These are phyloP conservation scores for Gyromitra esculenta DNA, from an alignment of 2,329 filamentous ascomycete genomes.

Conservation along the genomic window DNA sequence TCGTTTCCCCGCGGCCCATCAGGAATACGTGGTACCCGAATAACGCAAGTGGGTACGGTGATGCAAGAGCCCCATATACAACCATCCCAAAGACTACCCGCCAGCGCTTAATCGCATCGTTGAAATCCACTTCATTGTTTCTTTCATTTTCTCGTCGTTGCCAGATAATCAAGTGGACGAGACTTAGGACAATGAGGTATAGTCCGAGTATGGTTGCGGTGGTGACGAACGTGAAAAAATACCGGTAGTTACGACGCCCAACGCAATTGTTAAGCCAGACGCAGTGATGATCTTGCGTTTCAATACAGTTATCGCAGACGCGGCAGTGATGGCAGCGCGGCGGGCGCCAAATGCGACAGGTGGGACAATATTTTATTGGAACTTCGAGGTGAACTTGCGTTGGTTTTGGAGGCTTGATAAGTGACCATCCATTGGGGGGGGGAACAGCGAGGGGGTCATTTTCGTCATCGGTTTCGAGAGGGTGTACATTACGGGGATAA, in stretches of 20 bases:
- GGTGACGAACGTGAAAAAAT: slow-evolving; percentile 92
- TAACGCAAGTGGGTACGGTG: slow-evolving; percentile 83
- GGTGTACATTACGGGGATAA: slow-evolving; percentile 88
- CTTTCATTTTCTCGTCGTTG: slow-evolving; percentile 60
- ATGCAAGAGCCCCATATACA: slow-evolving; percentile 78
- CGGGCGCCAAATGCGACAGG: slow-evolving; percentile 96
- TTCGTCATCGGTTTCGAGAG: slow-evolving; percentile 67
- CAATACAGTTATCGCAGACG: slow-evolving; percentile 94
- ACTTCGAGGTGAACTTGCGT: slow-evolving; percentile 88
- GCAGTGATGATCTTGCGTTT: slow-evolving; percentile 97
- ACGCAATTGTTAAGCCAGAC: slow-evolving; percentile 99
- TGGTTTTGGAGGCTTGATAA: slow-evolving; percentile 81
- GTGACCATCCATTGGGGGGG: slow-evolving; percentile 90
- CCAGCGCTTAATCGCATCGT: slow-evolving; percentile 73
- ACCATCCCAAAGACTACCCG: slow-evolving; percentile 87
- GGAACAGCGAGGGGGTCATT: slow-evolving; percentile 85
- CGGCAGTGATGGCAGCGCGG: slow-evolving; percentile 96
- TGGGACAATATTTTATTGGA: slow-evolving; percentile 96
- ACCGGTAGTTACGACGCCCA: slow-evolving; percentile 95
- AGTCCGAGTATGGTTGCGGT: slow-evolving; percentile 78
- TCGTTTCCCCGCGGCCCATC: slow-evolving; percentile 90
- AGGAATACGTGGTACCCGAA: slow-evolving; percentile 91
- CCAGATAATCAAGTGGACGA: slow-evolving; percentile 84
- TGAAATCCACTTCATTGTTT: slow-evolving; percentile 73
- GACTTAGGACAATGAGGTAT: slow-evolving; percentile 78